A percentile compares a stretch with the other conserved stretches of the same genome.
Evolutionary conservation across 192 early-diverging fungal genomes (phyloP).

Genomic region (Backusella westeae): DNA sequence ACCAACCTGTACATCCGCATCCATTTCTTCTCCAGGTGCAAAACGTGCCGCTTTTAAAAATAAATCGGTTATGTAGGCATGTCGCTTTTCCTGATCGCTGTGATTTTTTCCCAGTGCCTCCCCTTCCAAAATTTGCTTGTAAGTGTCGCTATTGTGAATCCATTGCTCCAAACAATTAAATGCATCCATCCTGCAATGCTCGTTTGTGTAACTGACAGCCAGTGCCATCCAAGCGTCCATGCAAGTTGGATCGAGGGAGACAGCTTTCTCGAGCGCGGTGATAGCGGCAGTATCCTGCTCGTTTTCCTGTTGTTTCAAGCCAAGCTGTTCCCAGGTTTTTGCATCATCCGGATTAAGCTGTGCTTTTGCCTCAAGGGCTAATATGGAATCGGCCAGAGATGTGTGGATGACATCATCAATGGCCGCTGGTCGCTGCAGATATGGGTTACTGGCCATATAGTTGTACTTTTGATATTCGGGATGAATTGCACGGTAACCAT

Average conservation of each 20-base stretch:
- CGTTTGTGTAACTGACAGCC: slow-evolving; percentile 94
- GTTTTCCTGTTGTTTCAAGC: slow-evolving; percentile 93
- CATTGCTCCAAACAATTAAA: slow-evolving; percentile 90
- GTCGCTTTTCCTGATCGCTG: slow-evolving; percentile 48
- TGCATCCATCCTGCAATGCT: slow-evolving; percentile 78
- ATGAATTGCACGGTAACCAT: slow-evolving; percentile 52
- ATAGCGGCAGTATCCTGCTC: slow-evolving; percentile 93
- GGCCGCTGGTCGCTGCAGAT: slow-evolving; percentile 45
- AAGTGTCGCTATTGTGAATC: slow-evolving; percentile 73
- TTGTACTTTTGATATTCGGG: slow-evolving; percentile 66
- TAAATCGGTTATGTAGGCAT: slow-evolving; percentile 69
- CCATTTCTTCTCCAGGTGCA: slow-evolving; percentile 63
- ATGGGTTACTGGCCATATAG: slow-evolving; percentile 79
- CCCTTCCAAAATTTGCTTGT: slow-evolving; percentile 46
- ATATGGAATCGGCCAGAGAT: slow-evolving; percentile 82
- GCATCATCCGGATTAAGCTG: slow-evolving; percentile 79
- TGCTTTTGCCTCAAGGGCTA: slow-evolving; percentile 88
- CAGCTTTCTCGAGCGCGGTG: slow-evolving; percentile 80
- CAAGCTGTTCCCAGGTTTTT: slow-evolving; percentile 81
- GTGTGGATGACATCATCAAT: slow-evolving; percentile 48
- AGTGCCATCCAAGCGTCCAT: slow-evolving; percentile 84
- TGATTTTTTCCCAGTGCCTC: slow-evolving; percentile 30
- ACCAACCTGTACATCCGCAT: slow-evolving; percentile 91
- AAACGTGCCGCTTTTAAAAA: slow-evolving; percentile 79
- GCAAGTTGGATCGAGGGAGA: slow-evolving; percentile 67